These are phyloP conservation scores for Vitis vinifera DNA, from an alignment of 164 flowering plant species.

Conservation along the genomic window ASM3070453v1 NC_081809.1:6513501-6514000, in stretches of 20 bases:
- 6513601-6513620: slow-evolving; percentile 7
- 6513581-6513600: no score
- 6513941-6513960: no score
- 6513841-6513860: slow-evolving; percentile 83
- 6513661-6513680: slow-evolving; percentile 4
- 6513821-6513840: slow-evolving; percentile 88
- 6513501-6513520: no score
- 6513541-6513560: no score
- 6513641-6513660: not conserved
- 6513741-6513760: slow-evolving; percentile 87
- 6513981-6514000: no score
- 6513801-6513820: slow-evolving; percentile 63
- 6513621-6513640: slow-evolving; percentile 10
- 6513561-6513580: not conserved
- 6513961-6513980: no score
- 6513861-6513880: slow-evolving; percentile 44
- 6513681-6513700: slow-evolving; percentile 74
- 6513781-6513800: slow-evolving; percentile 43
- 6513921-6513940: not conserved
- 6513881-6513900: not conserved
- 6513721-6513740: slow-evolving; percentile 61
- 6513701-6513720: slow-evolving; percentile 54
- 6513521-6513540: no score
- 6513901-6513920: no score
- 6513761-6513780: slow-evolving; percentile 56